Base-by-base conservation (phyloP, 805 yeast genomes). In the Kodamaea kakaduensis region DNA sequence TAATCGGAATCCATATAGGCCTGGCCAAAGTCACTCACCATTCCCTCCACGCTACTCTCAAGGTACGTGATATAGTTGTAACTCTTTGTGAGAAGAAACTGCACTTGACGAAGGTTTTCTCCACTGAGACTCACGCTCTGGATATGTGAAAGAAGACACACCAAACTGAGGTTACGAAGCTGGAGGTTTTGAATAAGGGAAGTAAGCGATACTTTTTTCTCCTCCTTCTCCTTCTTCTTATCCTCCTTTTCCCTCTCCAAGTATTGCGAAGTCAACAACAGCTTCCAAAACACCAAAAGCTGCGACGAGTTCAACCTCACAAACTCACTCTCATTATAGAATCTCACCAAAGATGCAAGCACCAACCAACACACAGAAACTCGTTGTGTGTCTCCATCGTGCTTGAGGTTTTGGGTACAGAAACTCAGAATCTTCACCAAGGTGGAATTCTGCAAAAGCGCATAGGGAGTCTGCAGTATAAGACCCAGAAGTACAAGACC, bases 401-500 rank as follows among this genome's bases (percentile, higher is more conserved):
- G 69, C 45, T 67, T 67, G 46, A 67, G 55, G 35, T 54, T 61
- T 36, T 67, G 73, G 7, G 73, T 67, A 43, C 72, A 67, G 38
- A 64, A 67, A 59, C 71, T 65, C 41, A 67, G 49, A 8, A 67
- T 51, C 36, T 64, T 64, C 14, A 67, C 65, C 14, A 66, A 52
- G 3, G 67, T 61, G 5, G 71, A 51, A 34, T 64, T 64, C 39
- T 65, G 71, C 5, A 67, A 45, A 10, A 56, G 40, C 2, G 56
- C 50, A 7, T 59, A 47, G 14, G 62, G 59, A 1, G 71, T 56
- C 28, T 60, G 64, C 36, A 54, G 61, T 13, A 67, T 49, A 16
- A 66, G 45, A 1, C 67, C 44, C 53, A 56, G 56, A 22, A 67
- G 48, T 1, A 63, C 58, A 26, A 67, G 51, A 1, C 71, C 56